phyloP scores from a whole-genome alignment of 768 basidiomycete species.

The Agaricus subrufescens region DNA sequence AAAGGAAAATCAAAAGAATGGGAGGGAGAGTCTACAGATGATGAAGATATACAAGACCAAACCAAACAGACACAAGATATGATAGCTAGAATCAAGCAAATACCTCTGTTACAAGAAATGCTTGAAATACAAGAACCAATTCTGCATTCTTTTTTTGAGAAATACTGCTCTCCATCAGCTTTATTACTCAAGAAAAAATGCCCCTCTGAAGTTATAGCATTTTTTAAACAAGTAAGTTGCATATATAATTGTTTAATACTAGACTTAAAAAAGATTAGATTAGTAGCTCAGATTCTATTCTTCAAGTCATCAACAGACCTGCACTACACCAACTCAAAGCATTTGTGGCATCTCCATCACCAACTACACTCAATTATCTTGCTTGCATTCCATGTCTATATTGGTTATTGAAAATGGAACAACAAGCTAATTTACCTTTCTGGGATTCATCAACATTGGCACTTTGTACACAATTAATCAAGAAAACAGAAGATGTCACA shows the following conservation, averaged over 20 bases:
- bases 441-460: too few relatives aligned
- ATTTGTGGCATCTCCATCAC: slow-evolving; percentile 22
- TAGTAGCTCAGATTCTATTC: background rate
- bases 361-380: background rate
- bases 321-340: slow-evolving; percentile 26
- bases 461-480: too few relatives aligned
- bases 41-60: too few relatives aligned
- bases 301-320: slow-evolving; percentile 1
- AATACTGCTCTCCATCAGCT: background rate
- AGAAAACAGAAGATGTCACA: too few relatives aligned
- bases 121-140: background rate
- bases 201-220: background rate
- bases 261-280: background rate
- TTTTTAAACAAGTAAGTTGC: background rate
- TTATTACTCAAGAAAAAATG: background rate
- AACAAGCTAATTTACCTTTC: too few relatives aligned
- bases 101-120: too few relatives aligned
- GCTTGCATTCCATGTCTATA: too few relatives aligned
- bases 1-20: too few relatives aligned
- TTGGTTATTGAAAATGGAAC: too few relatives aligned
- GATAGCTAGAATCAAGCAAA: too few relatives aligned
- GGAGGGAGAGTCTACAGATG: too few relatives aligned
- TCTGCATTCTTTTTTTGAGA: background rate
- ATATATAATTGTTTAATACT: background rate
- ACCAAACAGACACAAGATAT: too few relatives aligned